Evolutionary conservation across 2,329 filamentous ascomycete genomes (phyloP).

Genomic region (Passalora sequoiae): DNA sequence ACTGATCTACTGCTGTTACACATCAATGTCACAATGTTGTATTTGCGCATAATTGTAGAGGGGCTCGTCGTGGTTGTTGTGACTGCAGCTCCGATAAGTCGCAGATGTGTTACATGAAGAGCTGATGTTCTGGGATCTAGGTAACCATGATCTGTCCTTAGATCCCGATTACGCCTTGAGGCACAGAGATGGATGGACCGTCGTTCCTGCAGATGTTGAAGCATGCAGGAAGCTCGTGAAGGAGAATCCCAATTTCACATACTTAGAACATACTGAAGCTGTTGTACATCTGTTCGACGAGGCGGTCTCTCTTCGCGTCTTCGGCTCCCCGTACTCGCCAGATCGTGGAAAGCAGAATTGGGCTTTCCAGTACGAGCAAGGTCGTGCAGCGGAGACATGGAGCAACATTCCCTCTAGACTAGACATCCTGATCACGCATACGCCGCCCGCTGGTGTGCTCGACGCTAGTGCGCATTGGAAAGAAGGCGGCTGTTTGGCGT

Average conservation of each 20-base stretch:
- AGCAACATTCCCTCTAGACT: conserved; percentile 54
- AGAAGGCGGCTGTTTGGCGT: conserved; percentile 57
- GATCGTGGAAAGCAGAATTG: conserved; percentile 41
- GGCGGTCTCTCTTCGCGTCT: conserved; percentile 59
- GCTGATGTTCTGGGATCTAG: too few relatives aligned
- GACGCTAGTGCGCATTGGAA: conserved; percentile 42
- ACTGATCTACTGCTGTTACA: too few relatives aligned
- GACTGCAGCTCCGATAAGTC: too few relatives aligned
- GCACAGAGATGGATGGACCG: conserved; percentile 26
- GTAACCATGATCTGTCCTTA: conserved; percentile 73
- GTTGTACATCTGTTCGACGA: conserved; percentile 56
- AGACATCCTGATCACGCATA: conserved; percentile 67
- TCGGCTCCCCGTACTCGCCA: conserved; percentile 65
- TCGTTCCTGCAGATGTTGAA: conserved; percentile 41
- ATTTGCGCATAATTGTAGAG: too few relatives aligned
- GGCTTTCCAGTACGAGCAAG: conserved; percentile 60
- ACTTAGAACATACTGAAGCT: conserved; percentile 56
- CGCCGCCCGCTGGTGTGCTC: conserved; percentile 57
- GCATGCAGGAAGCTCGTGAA: conserved; percentile 53
- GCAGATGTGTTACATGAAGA: too few relatives aligned
- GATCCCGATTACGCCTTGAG: conserved; percentile 41
- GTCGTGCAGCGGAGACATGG: conserved; percentile 50
- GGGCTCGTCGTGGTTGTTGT: too few relatives aligned
- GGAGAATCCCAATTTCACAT: conserved; percentile 52
- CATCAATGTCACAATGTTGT: too few relatives aligned